A percentile compares a stretch with the other conserved stretches of the same genome.
These are phyloP conservation scores for Acmispon strigosus DNA, from an alignment of 306 rosid species.

Conservation along the genomic window DNA sequence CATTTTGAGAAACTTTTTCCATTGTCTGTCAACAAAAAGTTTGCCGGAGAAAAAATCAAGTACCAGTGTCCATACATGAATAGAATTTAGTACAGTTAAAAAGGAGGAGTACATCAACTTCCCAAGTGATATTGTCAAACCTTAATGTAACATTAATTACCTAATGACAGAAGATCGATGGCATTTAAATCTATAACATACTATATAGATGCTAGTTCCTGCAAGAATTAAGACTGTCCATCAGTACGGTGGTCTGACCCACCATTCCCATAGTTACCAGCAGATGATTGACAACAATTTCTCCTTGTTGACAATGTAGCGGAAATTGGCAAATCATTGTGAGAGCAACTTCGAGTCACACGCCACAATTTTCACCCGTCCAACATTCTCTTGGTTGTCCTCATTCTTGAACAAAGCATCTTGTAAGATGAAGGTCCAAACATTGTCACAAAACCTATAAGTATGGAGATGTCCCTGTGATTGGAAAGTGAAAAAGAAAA, in stretches of 20 bases:
- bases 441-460: conserved; percentile 92
- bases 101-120: conserved; percentile 17
- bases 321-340: conserved; percentile 39
- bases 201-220: conserved; percentile 26
- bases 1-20: too few species aligned
- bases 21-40: neutral
- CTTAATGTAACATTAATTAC: conserved; percentile 19
- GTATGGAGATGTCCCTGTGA: conserved; percentile 96
- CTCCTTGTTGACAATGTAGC: conserved; percentile 6
- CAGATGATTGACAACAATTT: conserved; percentile 11
- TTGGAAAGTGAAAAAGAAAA: neutral
- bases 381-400: conserved; percentile 57
- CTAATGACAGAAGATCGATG: conserved; percentile 28
- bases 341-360: conserved; percentile 91
- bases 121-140: conserved; percentile 14
- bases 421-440: conserved; percentile 94
- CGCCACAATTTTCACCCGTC: conserved; percentile 83
- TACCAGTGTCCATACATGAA: neutral
- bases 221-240: conserved; percentile 23
- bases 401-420: conserved; percentile 60
- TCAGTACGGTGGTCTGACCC: conserved; percentile 16
- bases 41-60: neutral
- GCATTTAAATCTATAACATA: conserved; percentile 31
- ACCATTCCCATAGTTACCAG: conserved; percentile 18
- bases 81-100: neutral